Percentiles rank a stretch among this genome's conserved stretches.
These are phyloP conservation scores for Galerina marginata DNA, from an alignment of 768 basidiomycete species.

Conservation along the genomic window DNA sequence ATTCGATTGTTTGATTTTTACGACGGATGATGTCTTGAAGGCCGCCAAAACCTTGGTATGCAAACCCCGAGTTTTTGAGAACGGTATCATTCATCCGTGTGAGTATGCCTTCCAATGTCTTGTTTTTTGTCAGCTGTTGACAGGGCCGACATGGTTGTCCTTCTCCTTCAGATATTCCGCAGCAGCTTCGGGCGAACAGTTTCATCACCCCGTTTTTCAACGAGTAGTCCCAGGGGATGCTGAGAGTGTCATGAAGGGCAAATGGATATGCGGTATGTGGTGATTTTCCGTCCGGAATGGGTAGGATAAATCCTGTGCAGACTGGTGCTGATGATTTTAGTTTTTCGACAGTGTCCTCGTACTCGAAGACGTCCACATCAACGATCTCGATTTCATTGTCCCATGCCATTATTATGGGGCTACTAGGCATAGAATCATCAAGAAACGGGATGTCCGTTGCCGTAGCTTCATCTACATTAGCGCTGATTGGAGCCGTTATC, in stretches of 20 bases:
- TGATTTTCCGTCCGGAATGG: neutral
- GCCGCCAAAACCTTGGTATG: neutral
- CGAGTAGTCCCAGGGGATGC: too few relatives aligned
- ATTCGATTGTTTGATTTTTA: constrained; percentile 13
- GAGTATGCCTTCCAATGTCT: constrained; percentile 1
- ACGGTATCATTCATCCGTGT: neutral
- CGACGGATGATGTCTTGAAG: neutral
- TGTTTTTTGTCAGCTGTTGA: constrained; percentile 3
- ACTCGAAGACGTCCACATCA: neutral
- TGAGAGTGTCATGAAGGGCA: too few relatives aligned
- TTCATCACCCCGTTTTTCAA: too few relatives aligned
- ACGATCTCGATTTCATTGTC: neutral
- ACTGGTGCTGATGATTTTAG: neutral
- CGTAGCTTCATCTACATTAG: neutral
- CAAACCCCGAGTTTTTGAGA: neutral
- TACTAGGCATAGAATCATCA: neutral
- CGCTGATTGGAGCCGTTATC: neutral
- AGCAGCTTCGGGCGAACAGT: neutral
- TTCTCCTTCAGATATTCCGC: too few relatives aligned
- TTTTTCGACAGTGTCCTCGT: neutral
- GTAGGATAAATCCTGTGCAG: neutral
- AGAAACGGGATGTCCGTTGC: neutral
- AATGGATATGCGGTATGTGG: neutral
- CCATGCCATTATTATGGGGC: too few relatives aligned
- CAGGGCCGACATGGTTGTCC: neutral